Evolutionary conservation across 2,329 filamentous ascomycete genomes (phyloP).

Genomic region (Aspergillus terreus): DNA sequence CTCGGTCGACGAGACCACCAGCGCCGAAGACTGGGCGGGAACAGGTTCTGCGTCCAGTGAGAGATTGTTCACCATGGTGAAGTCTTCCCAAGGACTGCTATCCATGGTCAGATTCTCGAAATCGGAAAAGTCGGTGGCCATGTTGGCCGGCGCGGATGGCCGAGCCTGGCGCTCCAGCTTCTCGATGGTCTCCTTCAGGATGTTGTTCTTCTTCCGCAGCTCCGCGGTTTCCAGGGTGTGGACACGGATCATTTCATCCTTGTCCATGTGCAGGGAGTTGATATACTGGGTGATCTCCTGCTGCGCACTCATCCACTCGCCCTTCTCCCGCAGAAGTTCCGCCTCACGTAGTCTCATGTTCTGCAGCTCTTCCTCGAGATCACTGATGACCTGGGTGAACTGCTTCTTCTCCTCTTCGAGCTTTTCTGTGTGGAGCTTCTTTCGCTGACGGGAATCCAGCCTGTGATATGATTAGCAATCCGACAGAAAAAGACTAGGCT

Average conservation of each 20-base stretch:
- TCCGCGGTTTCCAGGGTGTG: slow-evolving; percentile 90
- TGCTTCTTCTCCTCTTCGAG: slow-evolving; percentile 96
- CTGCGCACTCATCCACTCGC: slow-evolving; percentile 66
- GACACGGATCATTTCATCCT: slow-evolving; percentile 82
- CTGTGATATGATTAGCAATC: slow-evolving; percentile 43
- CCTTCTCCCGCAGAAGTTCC: slow-evolving; percentile 51
- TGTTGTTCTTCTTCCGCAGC: slow-evolving; percentile 85
- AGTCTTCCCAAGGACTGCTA: slow-evolving; percentile 72
- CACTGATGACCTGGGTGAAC: slow-evolving; percentile 69
- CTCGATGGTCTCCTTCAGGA: slow-evolving; percentile 65
- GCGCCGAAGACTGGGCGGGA: slow-evolving; percentile 18
- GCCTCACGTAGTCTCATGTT: slow-evolving; percentile 62
- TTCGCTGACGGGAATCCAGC: slow-evolving; percentile 92
- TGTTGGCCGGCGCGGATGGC: slow-evolving; percentile 47
- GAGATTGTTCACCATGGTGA: slow-evolving; percentile 68
- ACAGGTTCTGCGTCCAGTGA: slow-evolving; percentile 40
- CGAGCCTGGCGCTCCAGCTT: slow-evolving; percentile 41
- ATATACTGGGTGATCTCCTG: slow-evolving; percentile 72
- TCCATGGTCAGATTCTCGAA: slow-evolving; percentile 84
- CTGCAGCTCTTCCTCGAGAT: slow-evolving; percentile 73
- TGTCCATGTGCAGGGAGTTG: slow-evolving; percentile 74
- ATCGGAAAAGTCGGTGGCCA: slow-evolving; percentile 69
- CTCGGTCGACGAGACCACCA: slow-evolving; percentile 42
- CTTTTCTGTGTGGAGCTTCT: slow-evolving; percentile 97
- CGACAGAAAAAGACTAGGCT: slow-evolving; percentile 13